Percentiles rank a stretch among this genome's conserved stretches.
Evolutionary conservation across 768 basidiomycete genomes (phyloP).

Genomic region (Psilocybe cubensis): DNA sequence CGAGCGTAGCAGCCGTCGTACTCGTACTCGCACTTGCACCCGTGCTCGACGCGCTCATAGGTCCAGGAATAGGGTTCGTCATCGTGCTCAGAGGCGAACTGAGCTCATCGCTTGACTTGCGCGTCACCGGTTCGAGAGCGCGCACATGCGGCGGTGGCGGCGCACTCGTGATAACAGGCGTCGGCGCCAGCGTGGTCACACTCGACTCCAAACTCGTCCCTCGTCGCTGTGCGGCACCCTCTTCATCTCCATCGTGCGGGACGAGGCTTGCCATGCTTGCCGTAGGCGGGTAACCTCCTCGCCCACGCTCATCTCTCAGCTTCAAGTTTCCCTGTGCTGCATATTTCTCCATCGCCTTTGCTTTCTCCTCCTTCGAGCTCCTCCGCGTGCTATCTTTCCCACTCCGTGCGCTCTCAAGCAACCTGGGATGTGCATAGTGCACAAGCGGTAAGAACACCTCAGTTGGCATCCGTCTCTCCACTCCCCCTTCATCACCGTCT

Average conservation of each 20-base stretch:
- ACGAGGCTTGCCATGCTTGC: background rate
- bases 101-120: no score
- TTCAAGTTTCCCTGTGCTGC: background rate
- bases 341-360: conserved; percentile 15
- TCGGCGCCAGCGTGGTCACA: background rate
- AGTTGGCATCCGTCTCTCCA: conserved; percentile 57
- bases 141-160: background rate
- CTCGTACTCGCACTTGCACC: background rate
- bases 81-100: background rate
- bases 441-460: conserved; percentile 92
- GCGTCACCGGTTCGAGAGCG: background rate
- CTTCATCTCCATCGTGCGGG: background rate
- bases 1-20: conserved; percentile 1
- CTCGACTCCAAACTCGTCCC: background rate
- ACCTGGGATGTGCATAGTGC: conserved; percentile 68
- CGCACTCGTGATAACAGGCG: background rate
- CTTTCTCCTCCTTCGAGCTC: conserved; percentile 5
- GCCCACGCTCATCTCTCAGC: background rate
- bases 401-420: conserved; percentile 28
- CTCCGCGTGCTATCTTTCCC: no score
- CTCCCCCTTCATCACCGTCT: conserved; percentile 26
- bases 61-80: background rate
- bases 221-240: no score
- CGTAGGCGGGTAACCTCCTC: background rate
- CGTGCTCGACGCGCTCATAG: background rate